phyloP scores from a whole-genome alignment of 306 rosid species.

The Vigna radiata region DNA sequence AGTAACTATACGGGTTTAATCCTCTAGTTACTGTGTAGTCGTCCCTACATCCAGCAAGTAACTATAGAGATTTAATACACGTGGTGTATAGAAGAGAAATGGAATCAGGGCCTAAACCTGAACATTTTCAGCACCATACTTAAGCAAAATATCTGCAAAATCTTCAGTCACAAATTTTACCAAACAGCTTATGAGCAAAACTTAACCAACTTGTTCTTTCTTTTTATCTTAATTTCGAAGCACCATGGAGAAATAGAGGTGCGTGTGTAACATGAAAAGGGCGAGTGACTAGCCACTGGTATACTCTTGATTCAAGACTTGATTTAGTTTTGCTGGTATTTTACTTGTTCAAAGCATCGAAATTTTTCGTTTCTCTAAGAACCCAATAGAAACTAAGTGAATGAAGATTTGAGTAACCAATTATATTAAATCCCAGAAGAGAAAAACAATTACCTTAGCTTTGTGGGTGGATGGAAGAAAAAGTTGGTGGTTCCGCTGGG shows the following conservation, averaged over 20 bases:
- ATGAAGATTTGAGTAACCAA: not conserved
- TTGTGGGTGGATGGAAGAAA: slow-evolving; percentile 42
- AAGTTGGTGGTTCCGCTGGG: not conserved
- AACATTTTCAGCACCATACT: not conserved
- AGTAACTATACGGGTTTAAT: not conserved
- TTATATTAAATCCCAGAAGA: not conserved
- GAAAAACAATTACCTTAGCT: not conserved
- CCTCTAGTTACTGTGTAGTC: not conserved
- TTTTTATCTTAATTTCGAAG: not conserved
- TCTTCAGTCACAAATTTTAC: not conserved
- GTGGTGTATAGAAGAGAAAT: not conserved
- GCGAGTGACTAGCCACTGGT: not conserved
- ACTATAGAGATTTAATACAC: not conserved
- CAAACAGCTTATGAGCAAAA: slow-evolving; percentile 11
- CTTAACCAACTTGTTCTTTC: not conserved
- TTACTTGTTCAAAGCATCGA: slow-evolving; percentile 11
- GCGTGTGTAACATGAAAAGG: not conserved
- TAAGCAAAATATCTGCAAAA: not conserved
- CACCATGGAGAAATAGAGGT: not conserved
- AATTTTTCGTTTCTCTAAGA: not conserved
- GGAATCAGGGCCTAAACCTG: not conserved
- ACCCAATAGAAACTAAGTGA: slow-evolving; percentile 19
- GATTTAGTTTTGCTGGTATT: not conserved
- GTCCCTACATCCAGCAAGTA: not conserved
- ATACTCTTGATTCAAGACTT: not conserved